A percentile compares a stretch with the other conserved stretches of the same genome.
Conservation (phyloP, 768 basidiomycete genomes). For the Podaxis sp. region DNA sequence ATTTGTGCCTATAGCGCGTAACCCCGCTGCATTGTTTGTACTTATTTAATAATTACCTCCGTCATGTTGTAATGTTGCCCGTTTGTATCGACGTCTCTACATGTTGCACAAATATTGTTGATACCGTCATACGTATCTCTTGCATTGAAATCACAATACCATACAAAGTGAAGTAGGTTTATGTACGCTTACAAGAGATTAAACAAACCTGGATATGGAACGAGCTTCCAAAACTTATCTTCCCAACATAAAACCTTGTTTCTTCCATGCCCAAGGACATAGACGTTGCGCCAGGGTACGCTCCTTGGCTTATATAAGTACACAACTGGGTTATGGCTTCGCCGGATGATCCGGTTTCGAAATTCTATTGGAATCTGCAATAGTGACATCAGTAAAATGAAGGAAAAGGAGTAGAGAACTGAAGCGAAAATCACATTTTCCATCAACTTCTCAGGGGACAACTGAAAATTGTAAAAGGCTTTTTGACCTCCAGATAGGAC, state of each 20-base stretch:
- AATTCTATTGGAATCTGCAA: background rate
- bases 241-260: background rate
- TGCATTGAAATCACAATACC: too few relatives aligned
- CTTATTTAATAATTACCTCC: too few relatives aligned
- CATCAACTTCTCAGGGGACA: background rate
- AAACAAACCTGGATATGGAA: background rate
- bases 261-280: background rate
- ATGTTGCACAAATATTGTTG: too few relatives aligned
- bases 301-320: background rate
- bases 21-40: too few relatives aligned
- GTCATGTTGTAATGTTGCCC: too few relatives aligned
- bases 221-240: background rate
- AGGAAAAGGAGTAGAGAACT: background rate
- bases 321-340: background rate
- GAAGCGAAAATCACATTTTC: background rate
- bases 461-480: background rate
- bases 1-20: too few relatives aligned
- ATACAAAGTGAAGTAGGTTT: too few relatives aligned
- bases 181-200: background rate
- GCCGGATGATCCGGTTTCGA: background rate
- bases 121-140: too few relatives aligned
- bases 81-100: too few relatives aligned
- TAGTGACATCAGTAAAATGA: background rate
- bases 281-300: background rate
- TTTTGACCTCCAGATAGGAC: background rate